phyloP scores from a whole-genome alignment of 805 yeast species.

The Candida silvicultrix region DNA sequence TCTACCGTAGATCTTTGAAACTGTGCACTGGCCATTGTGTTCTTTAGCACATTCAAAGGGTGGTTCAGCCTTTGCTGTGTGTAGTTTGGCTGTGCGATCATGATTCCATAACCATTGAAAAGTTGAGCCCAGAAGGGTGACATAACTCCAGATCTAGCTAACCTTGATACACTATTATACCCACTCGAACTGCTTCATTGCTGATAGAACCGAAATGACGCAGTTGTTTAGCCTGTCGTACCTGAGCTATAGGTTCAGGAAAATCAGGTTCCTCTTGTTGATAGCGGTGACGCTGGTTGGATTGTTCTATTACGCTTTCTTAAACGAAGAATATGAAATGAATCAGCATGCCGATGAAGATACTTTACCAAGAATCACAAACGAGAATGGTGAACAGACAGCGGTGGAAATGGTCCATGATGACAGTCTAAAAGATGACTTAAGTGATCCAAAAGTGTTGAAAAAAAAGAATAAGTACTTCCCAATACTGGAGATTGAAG shows the following conservation, averaged over 20 bases:
- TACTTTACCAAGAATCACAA: slow-evolving; percentile 18
- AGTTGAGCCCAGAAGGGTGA: too few species aligned
- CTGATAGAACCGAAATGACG: not conserved
- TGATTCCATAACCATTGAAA: too few species aligned
- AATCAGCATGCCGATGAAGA: slow-evolving; percentile 20
- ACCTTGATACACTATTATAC: not conserved
- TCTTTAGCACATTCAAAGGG: too few species aligned
- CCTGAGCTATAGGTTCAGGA: slow-evolving; percentile 10
- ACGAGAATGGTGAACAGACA: not conserved
- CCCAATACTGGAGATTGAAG: slow-evolving; percentile 26
- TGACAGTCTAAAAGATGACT: not conserved
- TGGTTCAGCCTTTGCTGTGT: too few species aligned
- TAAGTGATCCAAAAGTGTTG: slow-evolving; percentile 8
- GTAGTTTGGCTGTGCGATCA: too few species aligned
- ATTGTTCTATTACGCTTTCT: slow-evolving; percentile 21
- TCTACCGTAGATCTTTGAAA: too few species aligned
- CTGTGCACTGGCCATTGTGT: too few species aligned
- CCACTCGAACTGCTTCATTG: not conserved
- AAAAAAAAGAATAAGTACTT: slow-evolving; percentile 32
- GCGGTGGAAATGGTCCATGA: not conserved
- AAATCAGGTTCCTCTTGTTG: slow-evolving; percentile 12
- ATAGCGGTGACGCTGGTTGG: slow-evolving; percentile 12
- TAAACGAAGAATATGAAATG: slow-evolving; percentile 19
- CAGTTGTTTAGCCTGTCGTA: not conserved
- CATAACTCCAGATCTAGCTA: too few species aligned